phyloP scores from a whole-genome alignment of 2,329 filamentous ascomycete genomes.

The Ophiostoma ips region DNA sequence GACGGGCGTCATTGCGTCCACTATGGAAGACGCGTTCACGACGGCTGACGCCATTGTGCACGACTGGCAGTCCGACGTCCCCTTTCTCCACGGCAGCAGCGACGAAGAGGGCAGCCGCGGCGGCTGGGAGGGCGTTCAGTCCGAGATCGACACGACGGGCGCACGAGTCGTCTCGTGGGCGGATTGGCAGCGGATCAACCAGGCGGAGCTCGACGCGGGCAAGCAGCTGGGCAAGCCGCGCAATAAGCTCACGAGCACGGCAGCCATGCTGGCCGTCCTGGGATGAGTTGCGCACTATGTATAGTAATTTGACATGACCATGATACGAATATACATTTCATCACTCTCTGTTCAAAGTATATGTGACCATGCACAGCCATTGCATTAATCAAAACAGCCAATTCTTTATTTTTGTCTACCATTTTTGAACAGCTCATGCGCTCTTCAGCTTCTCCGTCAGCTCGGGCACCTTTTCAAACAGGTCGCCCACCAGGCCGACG shows the following conservation, averaged over 20 bases:
- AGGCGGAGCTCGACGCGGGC: slow-evolving; percentile 58
- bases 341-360: too few species aligned
- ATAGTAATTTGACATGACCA: too few species aligned
- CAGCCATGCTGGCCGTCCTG: slow-evolving; percentile 43
- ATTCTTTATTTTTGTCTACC: slow-evolving; percentile 6
- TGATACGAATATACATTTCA: too few species aligned
- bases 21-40: slow-evolving; percentile 86
- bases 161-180: slow-evolving; percentile 61
- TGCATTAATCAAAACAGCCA: too few species aligned
- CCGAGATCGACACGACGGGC: slow-evolving; percentile 34
- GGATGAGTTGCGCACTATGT: slow-evolving; percentile 16
- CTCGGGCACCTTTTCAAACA: slow-evolving; percentile 93
- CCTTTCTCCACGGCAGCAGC: slow-evolving; percentile 24
- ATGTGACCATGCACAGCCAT: too few species aligned
- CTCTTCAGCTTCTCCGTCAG: slow-evolving; percentile 86
- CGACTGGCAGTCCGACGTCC: slow-evolving; percentile 49
- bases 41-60: slow-evolving; percentile 70
- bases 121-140: slow-evolving; percentile 67
- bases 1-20: slow-evolving; percentile 89
- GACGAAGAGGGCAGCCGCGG: slow-evolving; percentile 6
- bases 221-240: slow-evolving; percentile 57
- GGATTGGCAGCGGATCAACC: slow-evolving; percentile 75
- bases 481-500: slow-evolving; percentile 84
- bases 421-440: slow-evolving; percentile 11
- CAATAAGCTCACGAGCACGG: slow-evolving; percentile 49